Base-by-base conservation (phyloP, 2,329 filamentous ascomycete genomes). In the Nemania sp. region DNA sequence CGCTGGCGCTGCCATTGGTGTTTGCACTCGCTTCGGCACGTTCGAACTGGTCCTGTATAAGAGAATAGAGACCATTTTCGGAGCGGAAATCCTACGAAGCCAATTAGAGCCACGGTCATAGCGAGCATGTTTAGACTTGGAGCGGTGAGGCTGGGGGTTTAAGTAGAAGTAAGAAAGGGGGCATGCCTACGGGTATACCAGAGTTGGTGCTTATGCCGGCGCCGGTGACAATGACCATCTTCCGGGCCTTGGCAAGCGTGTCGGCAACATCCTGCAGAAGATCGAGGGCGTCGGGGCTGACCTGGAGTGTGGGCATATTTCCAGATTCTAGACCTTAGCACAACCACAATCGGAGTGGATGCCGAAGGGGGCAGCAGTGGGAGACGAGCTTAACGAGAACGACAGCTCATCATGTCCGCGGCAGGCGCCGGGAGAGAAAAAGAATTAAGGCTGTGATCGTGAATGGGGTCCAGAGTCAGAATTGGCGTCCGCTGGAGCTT, bases 191-290 rank as follows among this genome's bases (percentile, higher is more conserved):
- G 45, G 86, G 86, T 66, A 90, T 90, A 50, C 87, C 87, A 58
- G 85, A 89, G 67, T 89, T 90, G 45, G 87, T 90, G 66, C 85
- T 88, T 66, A 90, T 90, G 47, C 86, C 86, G 43, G 86, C 86
- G 44, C 87, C 86, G 0, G 87, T 90, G 26, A 90, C 77, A 17
- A 90, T 82, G 7, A 90, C 78, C n/a, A 89, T 78, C 67, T 88
- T 89, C 57, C 80, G 81, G 9, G 86, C 81, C 67, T 84, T 86
- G 59, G 80, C 79, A 39, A 90, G 72, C 3, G 77, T 72, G 65
- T 88, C 80, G 63, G 87, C 86, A 60, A 90, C 82, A 26, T 80
- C 73, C 63, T 86, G 84, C n/a, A 90, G 76, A 46, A 77, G 73
- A 58, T 79, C 74, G 60, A 75, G 72, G 56, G 80, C 77, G 34